phyloP scores from a whole-genome alignment of 75 land plant genomes.

The Picea sitchensis region DNA sequence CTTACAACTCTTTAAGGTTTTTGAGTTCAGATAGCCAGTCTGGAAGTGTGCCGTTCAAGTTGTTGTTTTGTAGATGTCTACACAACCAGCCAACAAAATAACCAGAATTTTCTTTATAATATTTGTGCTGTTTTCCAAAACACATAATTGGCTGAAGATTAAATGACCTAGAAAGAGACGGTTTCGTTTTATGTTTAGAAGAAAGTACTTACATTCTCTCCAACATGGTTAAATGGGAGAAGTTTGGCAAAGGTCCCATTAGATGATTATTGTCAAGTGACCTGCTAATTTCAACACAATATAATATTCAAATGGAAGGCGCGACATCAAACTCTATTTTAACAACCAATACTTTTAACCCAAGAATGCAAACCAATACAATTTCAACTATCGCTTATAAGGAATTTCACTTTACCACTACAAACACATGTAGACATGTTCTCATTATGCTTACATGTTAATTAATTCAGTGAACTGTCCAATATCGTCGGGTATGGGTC shows the following conservation, averaged over 20 bases:
- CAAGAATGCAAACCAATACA: too few relatives aligned
- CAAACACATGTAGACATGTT: too few relatives aligned
- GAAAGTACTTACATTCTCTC: background rate
- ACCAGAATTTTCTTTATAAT: too few relatives aligned
- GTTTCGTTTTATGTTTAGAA: background rate
- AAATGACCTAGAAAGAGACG: too few relatives aligned
- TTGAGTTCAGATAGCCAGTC: background rate
- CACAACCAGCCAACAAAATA: background rate
- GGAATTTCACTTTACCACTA: background rate
- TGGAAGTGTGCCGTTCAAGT: background rate
- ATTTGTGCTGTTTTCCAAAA: too few relatives aligned
- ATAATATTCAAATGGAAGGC: too few relatives aligned
- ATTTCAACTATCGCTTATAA: background rate
- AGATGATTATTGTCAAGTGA: background rate
- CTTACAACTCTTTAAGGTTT: background rate
- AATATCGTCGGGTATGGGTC: background rate
- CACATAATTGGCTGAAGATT: background rate
- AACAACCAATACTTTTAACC: too few relatives aligned
- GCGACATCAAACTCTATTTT: too few relatives aligned
- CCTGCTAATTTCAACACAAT: background rate
- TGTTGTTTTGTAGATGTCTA: constrained; percentile 10
- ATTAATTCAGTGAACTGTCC: background rate
- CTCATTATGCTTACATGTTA: background rate
- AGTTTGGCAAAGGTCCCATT: background rate
- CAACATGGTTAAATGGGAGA: background rate